Base-by-base conservation (phyloP, 352 stramenopile genomes). In the Pythium insidiosum region DNA sequence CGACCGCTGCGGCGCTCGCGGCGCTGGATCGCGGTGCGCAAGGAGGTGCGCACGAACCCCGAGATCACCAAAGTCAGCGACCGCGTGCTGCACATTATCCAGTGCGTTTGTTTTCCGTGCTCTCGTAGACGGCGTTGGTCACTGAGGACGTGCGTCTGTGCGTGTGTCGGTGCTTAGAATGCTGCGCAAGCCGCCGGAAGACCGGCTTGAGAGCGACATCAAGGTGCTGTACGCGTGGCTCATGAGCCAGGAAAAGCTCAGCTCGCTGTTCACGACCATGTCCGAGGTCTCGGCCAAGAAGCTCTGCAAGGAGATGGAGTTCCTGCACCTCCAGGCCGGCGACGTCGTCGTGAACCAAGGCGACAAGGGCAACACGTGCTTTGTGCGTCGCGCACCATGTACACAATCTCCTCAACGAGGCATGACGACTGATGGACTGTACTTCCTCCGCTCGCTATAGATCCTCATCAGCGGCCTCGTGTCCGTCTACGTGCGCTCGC, bases 211-310 rank as follows among this genome's bases (percentile, higher is more conserved):
- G 44, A 71, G 43, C 57, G 74, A 87, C 68, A 84, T 84, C 58
- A 84, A 82, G 53, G 55, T 87, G 46, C 45, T 92, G 41, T 92
- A 88, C 46, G 58, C 58, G 56, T 92, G 79, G 79, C 66, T 89
- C 30, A 92, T 92, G 79, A 81, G 77, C 47, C 75, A 92, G 43
- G 79, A 92, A 35, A 91, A 92, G 45, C 72, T 92, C 25, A 92
- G 77, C 45, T 84, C 79, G 11, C 65, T 92, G 11, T 88, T 91
- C 45, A 86, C 77, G 47, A 88, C 79, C 34, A 89, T 92, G 79
- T 84, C 76, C 6, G 79, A 92, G 51, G 66, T 84, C 10, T 85
- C 78, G 18, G 74, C 74, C 29, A 88, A 89, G 53, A 92, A 92
- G 22, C 43, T 92, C 12, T 92, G 79, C 52, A 86, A 86, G 28